A percentile compares a stretch with the other conserved stretches of the same genome.
phyloP scores from a whole-genome alignment of 176 grass and related monocot genomes.

The Pontederia crassipes region DNA sequence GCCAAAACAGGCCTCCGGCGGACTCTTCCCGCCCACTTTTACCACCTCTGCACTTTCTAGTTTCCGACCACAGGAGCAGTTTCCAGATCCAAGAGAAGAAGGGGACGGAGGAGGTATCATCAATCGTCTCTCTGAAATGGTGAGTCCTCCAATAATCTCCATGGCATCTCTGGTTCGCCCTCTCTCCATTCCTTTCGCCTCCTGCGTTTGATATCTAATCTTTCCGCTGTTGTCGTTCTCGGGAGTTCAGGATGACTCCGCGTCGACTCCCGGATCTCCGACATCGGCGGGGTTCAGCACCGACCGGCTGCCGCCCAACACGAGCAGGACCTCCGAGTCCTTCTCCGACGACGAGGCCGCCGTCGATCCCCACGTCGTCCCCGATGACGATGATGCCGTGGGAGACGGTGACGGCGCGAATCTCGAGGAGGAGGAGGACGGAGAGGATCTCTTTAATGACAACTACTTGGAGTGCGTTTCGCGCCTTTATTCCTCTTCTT shows the following conservation, averaged over 20 bases:
- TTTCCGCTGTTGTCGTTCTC: no score
- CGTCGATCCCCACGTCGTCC: conserved; percentile 65
- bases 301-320: conserved; percentile 67
- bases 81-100: no score
- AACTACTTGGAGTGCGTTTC: conserved; percentile 81
- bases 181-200: no score
- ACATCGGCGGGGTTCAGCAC: conserved; percentile 67
- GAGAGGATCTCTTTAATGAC: conserved; percentile 88
- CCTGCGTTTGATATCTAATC: no score
- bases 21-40: no score
- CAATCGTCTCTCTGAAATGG: no score
- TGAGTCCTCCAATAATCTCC: no score
- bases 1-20: no score
- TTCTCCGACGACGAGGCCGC: conserved; percentile 82
- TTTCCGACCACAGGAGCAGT: no score
- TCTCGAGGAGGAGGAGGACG: conserved; percentile 72
- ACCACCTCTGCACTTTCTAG: no score
- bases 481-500: background rate
- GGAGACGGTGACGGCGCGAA: conserved; percentile 18
- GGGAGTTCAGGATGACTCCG: conserved; percentile 23
- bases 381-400: conserved; percentile 41
- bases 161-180: no score
- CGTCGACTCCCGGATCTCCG: conserved; percentile 72
- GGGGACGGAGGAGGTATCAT: no score
- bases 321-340: conserved; percentile 55